Base-by-base conservation (phyloP, 352 stramenopile genomes). In the Phytophthora hibernalis region DNA sequence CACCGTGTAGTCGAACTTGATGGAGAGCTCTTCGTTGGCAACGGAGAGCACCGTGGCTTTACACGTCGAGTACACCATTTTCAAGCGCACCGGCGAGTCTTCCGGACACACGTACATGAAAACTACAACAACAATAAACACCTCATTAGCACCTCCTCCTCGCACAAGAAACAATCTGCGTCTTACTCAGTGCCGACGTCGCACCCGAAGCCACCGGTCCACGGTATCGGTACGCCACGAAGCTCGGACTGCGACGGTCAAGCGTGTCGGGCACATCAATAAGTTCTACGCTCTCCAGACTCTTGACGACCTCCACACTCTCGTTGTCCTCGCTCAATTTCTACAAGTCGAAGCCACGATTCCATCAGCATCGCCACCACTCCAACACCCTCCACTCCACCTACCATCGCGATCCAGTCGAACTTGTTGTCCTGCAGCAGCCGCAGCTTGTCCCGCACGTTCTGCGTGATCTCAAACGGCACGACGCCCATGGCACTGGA, bases 61-160 rank as follows among this genome's bases (percentile, higher is more conserved):
- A 56, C 83, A 90, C 5, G 91, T 96, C 47, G 91, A 97, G 67
- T 97, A 96, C 13, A 93, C 89, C 91, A 97, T 97, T 76, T 97
- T 97, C 45, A 91, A 68, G 13, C 90, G 83, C 50, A 97, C 82
- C 7, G 89, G 80, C 0, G 88, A 80, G 18, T 95, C 87, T 63
- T 97, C 91, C 0, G 91, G 91, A 44, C 91, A 97, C 24, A 94
- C 87, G 61, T 97, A 97, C 64, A 97, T 76, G 58, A 97, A 96
- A 35, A 97, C 87, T 93, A 52, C 12, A 26, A 10, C 37, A 53
- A 15, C 31, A 51, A 9, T 5, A 40, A 24, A 8, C 16, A 50
- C 21, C 20, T 42, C 11, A 21, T 37, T 24, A 44, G 30, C 18
- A 37, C 12, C 5, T 3, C 15, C 12, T 35, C 5, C 10, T 30